phyloP scores from a whole-genome alignment of 305 asterid species.

The Solanum hybrid region DNA sequence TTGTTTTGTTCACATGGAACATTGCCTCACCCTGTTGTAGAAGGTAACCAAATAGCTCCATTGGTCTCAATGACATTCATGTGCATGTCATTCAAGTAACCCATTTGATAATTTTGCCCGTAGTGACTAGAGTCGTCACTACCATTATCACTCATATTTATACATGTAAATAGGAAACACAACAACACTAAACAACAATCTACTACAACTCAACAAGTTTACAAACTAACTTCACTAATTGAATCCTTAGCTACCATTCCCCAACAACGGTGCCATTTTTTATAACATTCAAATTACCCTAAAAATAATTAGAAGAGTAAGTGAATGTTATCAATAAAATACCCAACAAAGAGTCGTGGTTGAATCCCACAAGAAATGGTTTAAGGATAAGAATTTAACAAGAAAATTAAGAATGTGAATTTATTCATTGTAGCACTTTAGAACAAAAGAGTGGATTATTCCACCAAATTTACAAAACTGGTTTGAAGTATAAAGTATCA shows the following conservation, averaged over 20 bases:
- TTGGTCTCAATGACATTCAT: not conserved
- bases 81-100: not conserved
- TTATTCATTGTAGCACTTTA: not conserved
- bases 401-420: not conserved
- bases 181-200: not conserved
- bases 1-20: not conserved
- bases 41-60: not conserved
- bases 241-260: not conserved
- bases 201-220: not conserved
- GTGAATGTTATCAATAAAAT: not conserved
- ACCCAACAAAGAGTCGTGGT: not conserved
- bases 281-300: not conserved
- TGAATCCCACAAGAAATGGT: not conserved
- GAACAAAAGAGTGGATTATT: not conserved
- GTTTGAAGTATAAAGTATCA: not conserved
- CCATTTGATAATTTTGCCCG: not conserved
- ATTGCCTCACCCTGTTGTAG: not conserved
- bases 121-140: not conserved
- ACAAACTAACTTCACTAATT: not conserved
- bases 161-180: not conserved
- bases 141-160: not conserved
- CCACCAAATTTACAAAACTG: not conserved
- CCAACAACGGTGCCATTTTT: not conserved
- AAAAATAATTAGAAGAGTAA: not conserved
- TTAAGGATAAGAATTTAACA: not conserved